Evolutionary conservation across 768 basidiomycete species (phyloP).

Genomic region (Boletus fagicola): DNA sequence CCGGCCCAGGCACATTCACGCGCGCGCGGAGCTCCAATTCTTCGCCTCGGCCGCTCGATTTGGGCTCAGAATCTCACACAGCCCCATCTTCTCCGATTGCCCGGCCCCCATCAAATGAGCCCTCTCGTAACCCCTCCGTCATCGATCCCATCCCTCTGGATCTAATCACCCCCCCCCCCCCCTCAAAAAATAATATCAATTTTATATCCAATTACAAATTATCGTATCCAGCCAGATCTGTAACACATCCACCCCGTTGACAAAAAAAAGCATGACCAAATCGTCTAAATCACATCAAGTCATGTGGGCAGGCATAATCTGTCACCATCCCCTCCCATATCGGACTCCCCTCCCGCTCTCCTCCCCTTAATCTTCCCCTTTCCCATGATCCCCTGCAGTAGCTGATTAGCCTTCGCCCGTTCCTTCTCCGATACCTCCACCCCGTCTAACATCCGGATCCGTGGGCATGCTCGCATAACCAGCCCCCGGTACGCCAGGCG

Average conservation of each 20-base stretch:
- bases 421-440: slow-evolving; percentile 82
- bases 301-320: slow-evolving; percentile 34
- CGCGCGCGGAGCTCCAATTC: slow-evolving; percentile 26
- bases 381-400: slow-evolving; percentile 58
- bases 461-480: slow-evolving; percentile 71
- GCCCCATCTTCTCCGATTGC: slow-evolving; percentile 20
- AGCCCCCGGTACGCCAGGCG: slow-evolving; percentile 88
- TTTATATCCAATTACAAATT: slow-evolving; percentile 11
- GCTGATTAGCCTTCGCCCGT: slow-evolving; percentile 71
- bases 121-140: slow-evolving; percentile 24
- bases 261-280: not conserved
- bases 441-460: slow-evolving; percentile 79
- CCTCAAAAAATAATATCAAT: slow-evolving; percentile 5
- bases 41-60: slow-evolving; percentile 21
- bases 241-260: not conserved
- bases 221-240: slow-evolving; percentile 15
- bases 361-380: slow-evolving; percentile 37
- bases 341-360: slow-evolving; percentile 15
- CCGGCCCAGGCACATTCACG: slow-evolving; percentile 24
- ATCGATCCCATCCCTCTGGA: slow-evolving; percentile 6
- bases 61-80: slow-evolving; percentile 22
- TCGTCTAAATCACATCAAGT: slow-evolving; percentile 18
- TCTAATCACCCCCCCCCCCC: not conserved
- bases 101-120: slow-evolving; percentile 16
- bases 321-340: slow-evolving; percentile 23